Evolutionary conservation across 805 yeast species (phyloP), one percentile per base, ranked within the genome.

Genomic region (Pichia nanzhaoensis): DNA sequence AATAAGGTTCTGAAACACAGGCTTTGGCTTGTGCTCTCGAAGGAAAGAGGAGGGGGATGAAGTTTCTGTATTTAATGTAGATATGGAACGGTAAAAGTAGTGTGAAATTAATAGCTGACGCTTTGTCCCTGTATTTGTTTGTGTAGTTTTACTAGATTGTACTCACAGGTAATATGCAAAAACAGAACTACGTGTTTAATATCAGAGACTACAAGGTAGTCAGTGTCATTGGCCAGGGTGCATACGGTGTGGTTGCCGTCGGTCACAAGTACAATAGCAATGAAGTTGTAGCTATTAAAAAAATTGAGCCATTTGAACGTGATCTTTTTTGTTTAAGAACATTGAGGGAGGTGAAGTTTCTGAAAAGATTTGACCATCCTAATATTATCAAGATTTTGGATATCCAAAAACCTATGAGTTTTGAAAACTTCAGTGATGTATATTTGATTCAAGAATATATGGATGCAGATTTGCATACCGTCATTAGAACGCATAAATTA

Each of bases 201-300:
- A 75, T 84, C 14, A 72, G 75, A 39, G 77, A 75, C 51, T 84
- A 78, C 57, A 76, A 76, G 48, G 73, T 84, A 7, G 66, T 68
- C 17, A 78, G 76, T 47, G 67, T 82, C 4, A 66, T 85, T 5
- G 95, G 95, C 4, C 86, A 82, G 59, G 95, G 95, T 1, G 89
- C 93, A 0, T 85, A 85, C 53, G 93, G 95, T 0, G 73, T 83
- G 2, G 95, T 85, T 5, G 82, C 84, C 39, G 71, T 79, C 4
- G 93, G 89, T 0, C 60, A 71, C 10, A 87, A 82, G 53, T 70
- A 69, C 47, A 80, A 82, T 12, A 70, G 84, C 1, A 51, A 56
- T 0, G 72, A 75, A 17, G 71, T 75, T 1, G 93, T 85, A 2
- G 95, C 95, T 1, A 84, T 85, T 47, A 85, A 85, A 61, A 84